A percentile compares a stretch with the other conserved stretches of the same genome.
phyloP scores from a whole-genome alignment of 805 yeast species.

The Candida dajiaensis region DNA sequence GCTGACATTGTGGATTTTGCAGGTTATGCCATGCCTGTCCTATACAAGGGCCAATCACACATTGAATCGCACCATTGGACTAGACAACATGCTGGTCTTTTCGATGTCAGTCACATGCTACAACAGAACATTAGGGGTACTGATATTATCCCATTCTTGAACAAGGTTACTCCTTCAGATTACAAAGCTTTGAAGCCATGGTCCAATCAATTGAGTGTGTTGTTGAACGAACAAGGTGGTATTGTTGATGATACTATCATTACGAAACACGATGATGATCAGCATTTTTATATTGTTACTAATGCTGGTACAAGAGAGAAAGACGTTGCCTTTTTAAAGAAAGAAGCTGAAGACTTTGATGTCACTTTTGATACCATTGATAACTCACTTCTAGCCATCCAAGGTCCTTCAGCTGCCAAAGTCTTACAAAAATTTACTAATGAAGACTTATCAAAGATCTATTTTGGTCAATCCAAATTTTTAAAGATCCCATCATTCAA shows the following conservation, averaged over 20 bases:
- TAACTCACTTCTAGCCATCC: conserved; percentile 80
- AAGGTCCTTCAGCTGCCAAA: conserved; percentile 82
- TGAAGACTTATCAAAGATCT: conserved; percentile 51
- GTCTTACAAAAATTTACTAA: conserved; percentile 59
- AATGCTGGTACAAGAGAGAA: conserved; percentile 92
- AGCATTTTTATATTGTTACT: conserved; percentile 77
- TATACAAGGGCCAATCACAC: conserved; percentile 80
- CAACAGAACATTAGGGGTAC: conserved; percentile 78
- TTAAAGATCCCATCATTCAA: conserved; percentile 27
- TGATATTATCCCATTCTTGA: conserved; percentile 60
- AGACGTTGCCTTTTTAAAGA: conserved; percentile 59
- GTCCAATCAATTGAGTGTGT: conserved; percentile 69
- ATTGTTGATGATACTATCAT: conserved; percentile 92
- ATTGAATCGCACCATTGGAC: conserved; percentile 96
- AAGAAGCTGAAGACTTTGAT: conserved; percentile 36
- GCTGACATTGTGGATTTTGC: conserved; percentile 96
- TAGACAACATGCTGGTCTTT: conserved; percentile 77
- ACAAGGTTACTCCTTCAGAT: conserved; percentile 86
- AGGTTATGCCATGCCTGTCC: conserved; percentile 93
- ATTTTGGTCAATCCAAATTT: conserved; percentile 59
- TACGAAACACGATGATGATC: conserved; percentile 65
- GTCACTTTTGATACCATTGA: conserved; percentile 45
- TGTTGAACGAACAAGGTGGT: conserved; percentile 73
- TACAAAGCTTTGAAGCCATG: conserved; percentile 49
- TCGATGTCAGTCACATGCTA: conserved; percentile 96